Percentiles rank a stretch among this genome's conserved stretches.
Evolutionary conservation across 208 protist genomes (phyloP).

Genomic region (Wallacemonas rigidus): DNA sequence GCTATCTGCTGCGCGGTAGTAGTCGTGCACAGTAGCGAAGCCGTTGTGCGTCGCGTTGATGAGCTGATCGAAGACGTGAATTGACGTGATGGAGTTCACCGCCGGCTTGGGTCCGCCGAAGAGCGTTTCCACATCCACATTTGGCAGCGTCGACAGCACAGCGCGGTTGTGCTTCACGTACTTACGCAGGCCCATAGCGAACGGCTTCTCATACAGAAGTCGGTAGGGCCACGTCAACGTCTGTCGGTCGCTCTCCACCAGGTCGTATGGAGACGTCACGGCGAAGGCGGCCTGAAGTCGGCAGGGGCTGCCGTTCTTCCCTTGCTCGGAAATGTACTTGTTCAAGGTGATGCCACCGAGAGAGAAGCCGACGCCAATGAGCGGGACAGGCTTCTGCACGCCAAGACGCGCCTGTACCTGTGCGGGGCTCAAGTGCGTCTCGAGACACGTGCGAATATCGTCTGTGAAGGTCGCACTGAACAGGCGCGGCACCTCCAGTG

Average conservation of each 20-base stretch:
- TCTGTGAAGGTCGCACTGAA: slow-evolving; percentile 56
- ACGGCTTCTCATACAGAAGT: slow-evolving; percentile 19
- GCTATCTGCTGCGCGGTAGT: slow-evolving; percentile 32
- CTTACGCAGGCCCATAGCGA: slow-evolving; percentile 18
- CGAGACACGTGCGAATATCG: slow-evolving; percentile 46
- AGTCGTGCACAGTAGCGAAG: slow-evolving; percentile 29
- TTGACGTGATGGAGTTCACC: slow-evolving; percentile 16
- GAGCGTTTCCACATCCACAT: slow-evolving; percentile 24
- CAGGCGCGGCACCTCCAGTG: slow-evolving; percentile 46
- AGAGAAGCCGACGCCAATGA: slow-evolving; percentile 35
- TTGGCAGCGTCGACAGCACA: slow-evolving; percentile 23
- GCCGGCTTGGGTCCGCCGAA: slow-evolving; percentile 17
- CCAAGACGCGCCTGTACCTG: slow-evolving; percentile 34
- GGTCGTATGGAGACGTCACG: slow-evolving; percentile 31
- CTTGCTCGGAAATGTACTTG: slow-evolving; percentile 41
- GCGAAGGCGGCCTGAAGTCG: slow-evolving; percentile 25
- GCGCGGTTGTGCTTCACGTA: slow-evolving; percentile 30
- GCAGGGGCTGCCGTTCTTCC: slow-evolving; percentile 6
- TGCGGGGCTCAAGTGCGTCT: slow-evolving; percentile 24
- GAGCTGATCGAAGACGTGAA: slow-evolving; percentile 29
- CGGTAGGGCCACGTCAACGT: slow-evolving; percentile 22
- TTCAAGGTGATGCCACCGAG: slow-evolving; percentile 34
- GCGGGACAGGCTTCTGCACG: slow-evolving; percentile 13
- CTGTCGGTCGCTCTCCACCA: slow-evolving; percentile 16
- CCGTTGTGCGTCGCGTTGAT: slow-evolving; percentile 45